phyloP scores from a whole-genome alignment of 306 rosid genomes.

The Oemleria cerasiformis region DNA sequence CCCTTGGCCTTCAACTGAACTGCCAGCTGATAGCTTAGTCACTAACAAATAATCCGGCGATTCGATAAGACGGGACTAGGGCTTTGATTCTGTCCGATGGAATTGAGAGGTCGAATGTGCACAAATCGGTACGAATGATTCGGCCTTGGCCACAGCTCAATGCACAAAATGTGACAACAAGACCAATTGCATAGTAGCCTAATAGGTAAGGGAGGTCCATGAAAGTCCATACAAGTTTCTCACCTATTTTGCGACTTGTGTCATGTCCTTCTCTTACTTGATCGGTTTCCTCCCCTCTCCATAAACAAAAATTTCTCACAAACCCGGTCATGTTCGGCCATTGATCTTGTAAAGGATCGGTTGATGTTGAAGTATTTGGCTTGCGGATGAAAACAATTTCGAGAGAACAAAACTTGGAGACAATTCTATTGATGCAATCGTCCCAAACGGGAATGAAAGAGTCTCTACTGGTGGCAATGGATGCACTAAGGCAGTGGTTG shows the following conservation, averaged over 20 bases:
- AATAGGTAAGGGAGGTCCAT: slow-evolving; percentile 71
- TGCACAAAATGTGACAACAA: slow-evolving; percentile 71
- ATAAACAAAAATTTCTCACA: slow-evolving; percentile 57
- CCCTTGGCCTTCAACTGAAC: too few species aligned
- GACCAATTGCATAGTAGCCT: slow-evolving; percentile 68
- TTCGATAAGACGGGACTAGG: slow-evolving; percentile 61
- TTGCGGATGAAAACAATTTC: slow-evolving; percentile 52
- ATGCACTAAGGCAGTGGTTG: slow-evolving; percentile 35
- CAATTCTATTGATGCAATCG: slow-evolving; percentile 72
- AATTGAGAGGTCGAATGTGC: slow-evolving; percentile 44
- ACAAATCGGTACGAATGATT: slow-evolving; percentile 54
- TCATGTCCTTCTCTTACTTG: slow-evolving; percentile 39
- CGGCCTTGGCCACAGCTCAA: slow-evolving; percentile 54
- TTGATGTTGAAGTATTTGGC: slow-evolving; percentile 22
- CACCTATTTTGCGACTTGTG: slow-evolving; percentile 42
- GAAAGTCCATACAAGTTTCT: slow-evolving; percentile 67
- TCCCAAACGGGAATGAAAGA: slow-evolving; percentile 83
- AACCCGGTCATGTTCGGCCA: slow-evolving; percentile 90
- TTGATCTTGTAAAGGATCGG: slow-evolving; percentile 58
- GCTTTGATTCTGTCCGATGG: slow-evolving; percentile 65
- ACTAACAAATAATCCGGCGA: slow-evolving; percentile 50
- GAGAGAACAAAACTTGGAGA: slow-evolving; percentile 51
- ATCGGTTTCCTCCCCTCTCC: slow-evolving; percentile 91
- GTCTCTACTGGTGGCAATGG: slow-evolving; percentile 48
- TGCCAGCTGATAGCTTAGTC: too few species aligned